Base-by-base conservation (phyloP, 2,329 filamentous ascomycete species). In the Microcyclospora tardicrescens region DNA sequence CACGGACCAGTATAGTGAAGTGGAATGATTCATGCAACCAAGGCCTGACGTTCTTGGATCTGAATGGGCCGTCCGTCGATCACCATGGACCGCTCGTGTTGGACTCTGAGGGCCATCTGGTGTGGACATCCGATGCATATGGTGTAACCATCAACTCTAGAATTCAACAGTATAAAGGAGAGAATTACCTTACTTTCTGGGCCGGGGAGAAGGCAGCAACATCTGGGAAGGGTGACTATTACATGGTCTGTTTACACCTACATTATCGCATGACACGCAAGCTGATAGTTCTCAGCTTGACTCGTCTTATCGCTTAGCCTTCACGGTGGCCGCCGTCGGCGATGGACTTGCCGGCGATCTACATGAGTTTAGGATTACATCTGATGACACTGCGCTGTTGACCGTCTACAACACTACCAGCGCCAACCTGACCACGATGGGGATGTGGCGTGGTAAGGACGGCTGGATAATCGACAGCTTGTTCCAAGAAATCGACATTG, bases 321-420 rank as follows among this genome's bases (percentile, higher is more conserved):
- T 47, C 34, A 54, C 49, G 33, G 41, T 59, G 15, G 41, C 52
- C 16, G 50, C 53, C 11, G 45, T 54, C 19, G 56, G 53, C 10
- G 49, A 56, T 13, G 52, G 46, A 16, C 34, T 53, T 1, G 47
- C 48, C 24, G 58, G 57, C 15, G 58, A 69, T 37, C 52, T 65
- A 43, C 66, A 68, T 44, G 65, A 68, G 38, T 63, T 67, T 49
- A 54, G 56, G 33, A 48, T 68, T 16, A 68, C 65, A 0, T 36
- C 52, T 1, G 51, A 63, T 12, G 58, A 56, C 30, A 64, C 62
- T 1, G 62, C 61, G 16, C 54, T 71, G 29, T 54, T 69, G 43
- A 63, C 63, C 3, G 61, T 63, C 9, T 69, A 68, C 48, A 57
- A 61, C 31, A 45, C 44, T 10, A 54, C 48, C 6, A 43, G 55